Base-by-base conservation (phyloP, 768 basidiomycete species). In the Gloeopeniophorella convolvens region DNA sequence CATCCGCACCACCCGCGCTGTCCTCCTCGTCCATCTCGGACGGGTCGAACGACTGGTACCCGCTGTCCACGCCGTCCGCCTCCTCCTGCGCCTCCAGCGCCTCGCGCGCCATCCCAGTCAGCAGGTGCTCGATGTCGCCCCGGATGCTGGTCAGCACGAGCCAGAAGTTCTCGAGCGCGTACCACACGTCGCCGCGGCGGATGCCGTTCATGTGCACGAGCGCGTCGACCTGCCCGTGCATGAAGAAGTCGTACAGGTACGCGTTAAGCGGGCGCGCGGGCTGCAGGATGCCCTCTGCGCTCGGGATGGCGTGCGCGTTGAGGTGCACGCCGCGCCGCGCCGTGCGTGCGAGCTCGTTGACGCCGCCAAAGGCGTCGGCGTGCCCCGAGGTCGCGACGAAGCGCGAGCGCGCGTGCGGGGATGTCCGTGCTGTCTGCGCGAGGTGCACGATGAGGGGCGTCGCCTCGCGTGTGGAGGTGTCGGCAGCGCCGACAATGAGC, bases 341-440 rank as follows among this genome's bases (percentile, higher is more conserved):
- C 0, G 82, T 79, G 9, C 63, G 65, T 1, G 69, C 65, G 8
- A 88, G 68, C 54, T 87, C 82, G 1, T 63, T 50, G 11, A 84
- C 68, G 26, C 66, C 73, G 5, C 51, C 33, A 56, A 83, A 85
- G 1, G 55, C 48, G 59, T 87, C 84, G 26, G 62, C 72, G 45
- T 81, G 80, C 0, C 85, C 84, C 0, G 85, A 87, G 48, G 73
- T 82, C 0, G 84, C 80, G 6, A 80, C 82, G 55, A 85, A 87
- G 5, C 69, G 57, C 1, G 84, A 87, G 8, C 83, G 77, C 24
- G 70, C 72, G n/a, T n/a, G n/a, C n/a, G n/a, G n/a, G n/a, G n/a
- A n/a, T n/a, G n/a, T n/a, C n/a, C n/a, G n/a, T n/a, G 73, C 66
- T 0, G 70, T 71, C 1, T 65, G 52, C 1, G 63, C 60, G 32